Evolutionary conservation across 129 eudicot species (phyloP).

Genomic region (Cynara cardunculus): DNA sequence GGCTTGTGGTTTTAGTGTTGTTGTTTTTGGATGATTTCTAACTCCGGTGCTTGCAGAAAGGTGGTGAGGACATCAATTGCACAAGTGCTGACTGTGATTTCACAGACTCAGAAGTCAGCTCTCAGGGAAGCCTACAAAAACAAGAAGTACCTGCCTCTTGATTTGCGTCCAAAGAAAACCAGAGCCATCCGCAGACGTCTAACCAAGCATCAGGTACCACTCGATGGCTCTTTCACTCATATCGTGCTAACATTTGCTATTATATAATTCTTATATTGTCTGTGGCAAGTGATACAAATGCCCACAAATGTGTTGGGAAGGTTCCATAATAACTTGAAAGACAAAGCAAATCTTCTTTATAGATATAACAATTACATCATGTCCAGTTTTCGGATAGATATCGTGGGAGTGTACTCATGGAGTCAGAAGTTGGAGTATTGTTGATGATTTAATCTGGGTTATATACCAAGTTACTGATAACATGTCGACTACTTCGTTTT

Average conservation of each 20-base stretch:
- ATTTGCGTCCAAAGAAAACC: slow-evolving; percentile 59
- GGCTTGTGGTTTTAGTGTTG: neutral
- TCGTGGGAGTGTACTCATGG: too few relatives aligned
- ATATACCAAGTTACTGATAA: neutral
- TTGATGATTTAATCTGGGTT: too few relatives aligned
- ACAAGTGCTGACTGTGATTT: slow-evolving; percentile 59
- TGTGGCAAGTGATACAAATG: neutral
- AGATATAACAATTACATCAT: too few relatives aligned
- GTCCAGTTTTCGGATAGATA: neutral
- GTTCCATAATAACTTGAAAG: neutral
- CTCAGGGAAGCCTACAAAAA: slow-evolving; percentile 70
- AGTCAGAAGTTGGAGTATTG: too few relatives aligned
- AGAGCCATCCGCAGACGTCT: slow-evolving; percentile 65
- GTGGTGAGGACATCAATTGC: slow-evolving; percentile 59
- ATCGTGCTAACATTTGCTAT: neutral
- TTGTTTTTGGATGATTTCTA: neutral
- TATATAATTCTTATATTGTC: neutral
- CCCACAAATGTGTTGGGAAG: neutral
- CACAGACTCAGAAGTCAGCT: slow-evolving; percentile 60
- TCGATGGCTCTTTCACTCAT: too few relatives aligned
- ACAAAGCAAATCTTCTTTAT: neutral
- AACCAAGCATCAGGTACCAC: slow-evolving; percentile 66
- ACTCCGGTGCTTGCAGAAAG: slow-evolving; percentile 32
- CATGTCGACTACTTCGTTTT: neutral
- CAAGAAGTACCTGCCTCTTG: slow-evolving; percentile 65